Percentiles rank a stretch among this genome's conserved stretches.
Evolutionary conservation across 805 yeast genomes (phyloP).

Genomic region (Candida fluviatilis): DNA sequence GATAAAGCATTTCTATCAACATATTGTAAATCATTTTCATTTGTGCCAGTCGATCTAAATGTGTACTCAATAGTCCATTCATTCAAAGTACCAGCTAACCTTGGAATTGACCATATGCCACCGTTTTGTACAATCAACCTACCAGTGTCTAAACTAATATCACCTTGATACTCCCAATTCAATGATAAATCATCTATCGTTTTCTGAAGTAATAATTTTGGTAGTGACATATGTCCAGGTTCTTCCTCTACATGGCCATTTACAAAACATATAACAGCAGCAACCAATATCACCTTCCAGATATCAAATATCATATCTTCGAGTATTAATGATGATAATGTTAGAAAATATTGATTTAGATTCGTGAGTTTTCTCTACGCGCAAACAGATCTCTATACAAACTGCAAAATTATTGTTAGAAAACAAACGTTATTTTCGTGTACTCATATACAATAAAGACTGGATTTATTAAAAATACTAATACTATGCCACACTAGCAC

Average conservation of each 20-base stretch:
- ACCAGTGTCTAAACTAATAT: slow-evolving; percentile 87
- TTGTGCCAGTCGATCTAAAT: slow-evolving; percentile 55
- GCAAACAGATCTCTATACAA: no score
- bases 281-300: background rate
- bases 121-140: slow-evolving; percentile 17
- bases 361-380: no score
- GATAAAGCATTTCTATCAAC: slow-evolving; percentile 50
- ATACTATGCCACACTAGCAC: slow-evolving; percentile 51
- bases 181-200: slow-evolving; percentile 18
- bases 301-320: background rate
- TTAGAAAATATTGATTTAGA: no score
- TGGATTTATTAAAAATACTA: no score
- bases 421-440: background rate
- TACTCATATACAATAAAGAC: background rate
- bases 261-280: background rate
- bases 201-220: slow-evolving; percentile 27
- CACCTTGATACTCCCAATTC: slow-evolving; percentile 45
- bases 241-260: slow-evolving; percentile 8
- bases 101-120: slow-evolving; percentile 17
- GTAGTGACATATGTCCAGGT: slow-evolving; percentile 28
- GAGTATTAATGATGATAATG: no score
- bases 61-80: slow-evolving; percentile 60
- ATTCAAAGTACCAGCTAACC: slow-evolving; percentile 13
- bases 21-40: slow-evolving; percentile 19
- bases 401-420: no score